A percentile compares a stretch with the other conserved stretches of the same genome.
phyloP scores from a whole-genome alignment of 106 monocot species.

The Vanilla planifolia region DNA sequence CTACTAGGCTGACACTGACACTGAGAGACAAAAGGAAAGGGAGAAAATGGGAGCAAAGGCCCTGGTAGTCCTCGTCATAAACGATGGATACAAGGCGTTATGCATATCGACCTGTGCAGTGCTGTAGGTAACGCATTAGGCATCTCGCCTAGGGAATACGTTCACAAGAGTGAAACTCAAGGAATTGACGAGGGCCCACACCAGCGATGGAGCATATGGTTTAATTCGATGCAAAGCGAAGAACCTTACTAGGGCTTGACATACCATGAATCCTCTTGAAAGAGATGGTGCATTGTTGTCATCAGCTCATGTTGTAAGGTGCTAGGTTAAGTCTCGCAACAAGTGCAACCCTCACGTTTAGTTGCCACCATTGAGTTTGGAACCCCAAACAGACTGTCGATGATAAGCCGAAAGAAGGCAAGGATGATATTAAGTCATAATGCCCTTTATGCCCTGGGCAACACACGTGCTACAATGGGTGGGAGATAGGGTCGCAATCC shows the following conservation, averaged over 20 bases:
- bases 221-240: constrained; percentile 10
- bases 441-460: not conserved
- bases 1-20: too few relatives aligned
- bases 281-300: too few relatives aligned
- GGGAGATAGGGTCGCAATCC: not conserved
- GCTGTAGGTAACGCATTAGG: constrained; percentile 1
- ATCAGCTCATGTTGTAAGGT: too few relatives aligned
- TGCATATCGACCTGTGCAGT: constrained; percentile 3
- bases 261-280: too few relatives aligned
- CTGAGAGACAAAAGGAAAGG: too few relatives aligned
- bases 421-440: constrained; percentile 1
- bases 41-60: too few relatives aligned
- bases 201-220: constrained; percentile 5
- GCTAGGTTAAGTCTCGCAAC: too few relatives aligned
- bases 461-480: constrained; percentile 1
- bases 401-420: not conserved
- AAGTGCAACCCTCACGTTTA: not conserved
- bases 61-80: too few relatives aligned
- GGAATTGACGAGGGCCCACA: not conserved
- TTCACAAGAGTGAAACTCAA: not conserved
- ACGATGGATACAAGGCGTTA: not conserved
- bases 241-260: constrained; percentile 11
- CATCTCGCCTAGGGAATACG: not conserved
- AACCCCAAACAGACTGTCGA: not conserved
- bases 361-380: constrained; percentile 5